Percentiles rank a stretch among this genome's conserved stretches.
Conservation (phyloP, 2,329 filamentous ascomycete species). For the Cryphonectria parasitica region DNA sequence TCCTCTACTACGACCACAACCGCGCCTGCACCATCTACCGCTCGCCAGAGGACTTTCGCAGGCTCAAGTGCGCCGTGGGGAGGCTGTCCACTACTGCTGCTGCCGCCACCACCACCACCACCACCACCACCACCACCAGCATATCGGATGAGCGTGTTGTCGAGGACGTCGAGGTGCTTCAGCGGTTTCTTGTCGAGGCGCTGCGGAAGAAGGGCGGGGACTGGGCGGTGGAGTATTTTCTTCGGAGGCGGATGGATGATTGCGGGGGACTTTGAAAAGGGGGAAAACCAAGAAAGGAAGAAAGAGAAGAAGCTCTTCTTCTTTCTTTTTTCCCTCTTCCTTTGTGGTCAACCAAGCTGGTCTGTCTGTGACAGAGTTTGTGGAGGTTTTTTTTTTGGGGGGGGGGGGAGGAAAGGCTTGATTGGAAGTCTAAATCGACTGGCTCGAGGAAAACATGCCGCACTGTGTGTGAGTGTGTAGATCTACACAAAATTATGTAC, state of each 20-base stretch:
- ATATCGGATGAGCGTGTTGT: not conserved
- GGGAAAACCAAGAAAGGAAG: not conserved
- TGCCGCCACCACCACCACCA: not conserved
- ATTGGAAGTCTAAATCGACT: not conserved
- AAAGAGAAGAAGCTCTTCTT: not conserved
- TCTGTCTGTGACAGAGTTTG: not conserved
- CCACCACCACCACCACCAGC: no score
- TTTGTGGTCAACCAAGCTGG: not conserved
- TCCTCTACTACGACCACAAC: conserved; percentile 38
- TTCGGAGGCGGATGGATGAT: conserved; percentile 37
- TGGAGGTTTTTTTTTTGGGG: no score
- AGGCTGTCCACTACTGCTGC: not conserved
- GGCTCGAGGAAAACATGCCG: not conserved
- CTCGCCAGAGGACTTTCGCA: conserved; percentile 36
- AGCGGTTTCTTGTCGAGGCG: conserved; percentile 31
- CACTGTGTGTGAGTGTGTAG: not conserved
- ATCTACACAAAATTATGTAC: no score
- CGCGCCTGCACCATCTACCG: conserved; percentile 40
- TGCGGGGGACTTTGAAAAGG: conserved; percentile 28
- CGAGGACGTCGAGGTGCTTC: conserved; percentile 30
- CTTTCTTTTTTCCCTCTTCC: not conserved
- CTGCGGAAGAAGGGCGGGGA: conserved; percentile 28
- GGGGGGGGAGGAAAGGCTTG: no score
- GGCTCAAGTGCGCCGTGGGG: conserved; percentile 28
- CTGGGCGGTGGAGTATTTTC: conserved; percentile 35